Conservation (phyloP, 306 rosid species). For the Quercus glauca region DNA sequence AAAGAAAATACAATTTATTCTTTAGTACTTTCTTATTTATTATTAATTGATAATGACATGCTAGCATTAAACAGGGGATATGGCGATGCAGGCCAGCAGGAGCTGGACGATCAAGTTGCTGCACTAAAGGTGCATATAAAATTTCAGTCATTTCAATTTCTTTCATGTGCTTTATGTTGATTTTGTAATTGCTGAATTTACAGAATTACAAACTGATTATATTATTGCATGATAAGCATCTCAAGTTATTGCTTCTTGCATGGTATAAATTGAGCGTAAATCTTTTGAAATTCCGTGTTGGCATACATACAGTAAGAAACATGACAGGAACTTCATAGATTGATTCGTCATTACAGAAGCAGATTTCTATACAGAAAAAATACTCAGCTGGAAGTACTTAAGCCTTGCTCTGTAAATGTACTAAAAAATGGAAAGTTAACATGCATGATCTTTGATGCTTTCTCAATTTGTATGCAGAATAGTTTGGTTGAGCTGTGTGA, state of each 20-base stretch:
- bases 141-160: conserved; percentile 9
- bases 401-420: neutral
- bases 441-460: neutral
- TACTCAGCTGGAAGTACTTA: neutral
- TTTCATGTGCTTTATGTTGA: conserved; percentile 5
- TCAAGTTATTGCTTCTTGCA: conserved; percentile 7
- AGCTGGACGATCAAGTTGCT: conserved; percentile 44
- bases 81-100: conserved; percentile 31
- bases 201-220: neutral
- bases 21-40: conserved; percentile 16
- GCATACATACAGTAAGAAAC: neutral
- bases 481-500: neutral
- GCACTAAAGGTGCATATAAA: conserved; percentile 38
- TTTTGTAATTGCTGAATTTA: conserved; percentile 8
- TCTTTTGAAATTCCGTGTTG: neutral
- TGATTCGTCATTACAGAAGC: neutral
- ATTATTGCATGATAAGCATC: conserved; percentile 14
- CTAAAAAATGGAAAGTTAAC: neutral
- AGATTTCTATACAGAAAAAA: neutral
- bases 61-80: conserved; percentile 46
- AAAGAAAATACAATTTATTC: neutral
- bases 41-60: conserved; percentile 7
- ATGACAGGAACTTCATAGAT: neutral
- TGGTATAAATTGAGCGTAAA: conserved; percentile 4
- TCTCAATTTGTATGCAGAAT: neutral